Conservation (phyloP, 768 basidiomycete species). For the Lactarius trivialis region DNA sequence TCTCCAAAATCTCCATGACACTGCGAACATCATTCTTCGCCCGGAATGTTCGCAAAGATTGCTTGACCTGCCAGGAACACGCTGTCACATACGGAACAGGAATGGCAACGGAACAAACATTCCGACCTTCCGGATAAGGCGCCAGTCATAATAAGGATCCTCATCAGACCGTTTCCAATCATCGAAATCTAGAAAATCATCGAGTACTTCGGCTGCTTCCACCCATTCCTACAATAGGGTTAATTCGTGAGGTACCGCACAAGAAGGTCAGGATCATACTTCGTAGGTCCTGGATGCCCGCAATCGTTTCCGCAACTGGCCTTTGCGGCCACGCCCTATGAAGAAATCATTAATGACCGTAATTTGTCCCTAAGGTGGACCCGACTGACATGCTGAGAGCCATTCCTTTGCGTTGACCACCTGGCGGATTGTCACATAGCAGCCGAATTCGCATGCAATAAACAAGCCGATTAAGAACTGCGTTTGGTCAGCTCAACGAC, state of each 20-base stretch:
- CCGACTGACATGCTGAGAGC: conserved; percentile 69
- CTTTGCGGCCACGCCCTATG: conserved; percentile 81
- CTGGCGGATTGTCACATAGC: conserved; percentile 85
- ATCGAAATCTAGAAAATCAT: conserved; percentile 77
- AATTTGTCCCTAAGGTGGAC: background rate
- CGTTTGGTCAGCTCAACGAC: background rate
- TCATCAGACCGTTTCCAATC: conserved; percentile 88
- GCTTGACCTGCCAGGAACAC: conserved; percentile 47
- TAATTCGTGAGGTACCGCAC: background rate
- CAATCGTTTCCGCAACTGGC: conserved; percentile 65
- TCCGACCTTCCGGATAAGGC: conserved; percentile 66
- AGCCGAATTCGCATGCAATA: conserved; percentile 76
- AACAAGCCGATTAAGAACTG: conserved; percentile 79
- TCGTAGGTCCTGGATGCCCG: conserved; percentile 71
- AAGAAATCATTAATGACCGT: background rate
- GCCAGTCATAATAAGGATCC: conserved; percentile 89
- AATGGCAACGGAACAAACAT: background rate
- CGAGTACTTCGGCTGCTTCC: conserved; percentile 66
- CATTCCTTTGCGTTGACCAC: conserved; percentile 93
- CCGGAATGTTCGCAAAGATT: conserved; percentile 64
- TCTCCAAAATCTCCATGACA: conserved; percentile 83
- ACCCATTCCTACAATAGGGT: conserved; percentile 69
- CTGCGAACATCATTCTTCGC: conserved; percentile 78
- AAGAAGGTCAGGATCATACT: conserved; percentile 33
- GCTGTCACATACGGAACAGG: background rate